These are phyloP conservation scores for Erysimum cheiranthoides DNA, from an alignment of 345 rosid species.

Conservation along the genomic window DNA sequence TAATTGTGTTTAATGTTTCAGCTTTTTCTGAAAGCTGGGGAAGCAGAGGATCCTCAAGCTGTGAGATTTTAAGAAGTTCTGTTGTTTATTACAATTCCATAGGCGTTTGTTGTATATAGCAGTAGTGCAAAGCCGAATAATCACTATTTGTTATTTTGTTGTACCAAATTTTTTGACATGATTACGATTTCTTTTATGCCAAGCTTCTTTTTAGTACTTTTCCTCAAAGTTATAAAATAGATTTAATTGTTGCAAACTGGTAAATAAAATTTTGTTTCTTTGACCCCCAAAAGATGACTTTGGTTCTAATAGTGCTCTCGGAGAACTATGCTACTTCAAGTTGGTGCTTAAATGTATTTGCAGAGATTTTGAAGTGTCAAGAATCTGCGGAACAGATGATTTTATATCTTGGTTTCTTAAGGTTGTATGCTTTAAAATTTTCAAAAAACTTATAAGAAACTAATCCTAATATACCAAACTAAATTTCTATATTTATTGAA, in stretches of 20 bases:
- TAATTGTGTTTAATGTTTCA: constrained; percentile 27
- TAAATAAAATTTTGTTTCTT: too few relatives aligned
- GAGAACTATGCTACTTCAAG: too few relatives aligned
- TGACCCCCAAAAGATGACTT: too few relatives aligned
- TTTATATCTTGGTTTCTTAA: too few relatives aligned
- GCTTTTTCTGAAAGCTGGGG: constrained; percentile 39
- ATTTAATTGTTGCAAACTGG: not conserved
- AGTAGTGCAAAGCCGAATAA: not conserved
- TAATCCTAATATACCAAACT: too few relatives aligned
- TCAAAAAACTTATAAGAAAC: too few relatives aligned
- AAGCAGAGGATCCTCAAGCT: constrained; percentile 34
- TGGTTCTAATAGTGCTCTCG: too few relatives aligned
- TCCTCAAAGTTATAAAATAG: not conserved
- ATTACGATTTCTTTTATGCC: not conserved
- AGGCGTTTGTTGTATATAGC: not conserved
- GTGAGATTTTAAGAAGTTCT: constrained; percentile 30
- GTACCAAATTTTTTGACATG: not conserved
- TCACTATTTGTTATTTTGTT: not conserved
- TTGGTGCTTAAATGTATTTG: too few relatives aligned
- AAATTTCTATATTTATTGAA: too few relatives aligned
- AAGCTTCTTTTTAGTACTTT: not conserved
- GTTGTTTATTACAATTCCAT: not conserved
- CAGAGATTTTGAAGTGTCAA: too few relatives aligned
- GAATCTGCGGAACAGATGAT: too few relatives aligned
- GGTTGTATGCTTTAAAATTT: too few relatives aligned